phyloP scores from a whole-genome alignment of 257 asterid species.

The Solanum arcanum region DNA sequence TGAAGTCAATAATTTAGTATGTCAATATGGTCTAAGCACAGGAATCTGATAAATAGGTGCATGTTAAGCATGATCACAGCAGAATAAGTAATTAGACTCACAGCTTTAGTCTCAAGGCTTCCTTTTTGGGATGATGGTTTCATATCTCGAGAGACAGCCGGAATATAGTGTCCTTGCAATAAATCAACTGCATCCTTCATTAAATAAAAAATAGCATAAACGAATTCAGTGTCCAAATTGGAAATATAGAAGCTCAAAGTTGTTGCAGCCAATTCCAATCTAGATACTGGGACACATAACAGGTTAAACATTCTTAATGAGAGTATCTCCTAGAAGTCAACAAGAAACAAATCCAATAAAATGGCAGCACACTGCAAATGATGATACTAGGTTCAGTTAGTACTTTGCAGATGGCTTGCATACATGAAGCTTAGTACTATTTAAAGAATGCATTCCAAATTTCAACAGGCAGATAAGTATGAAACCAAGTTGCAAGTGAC shows the following conservation, averaged over 20 bases:
- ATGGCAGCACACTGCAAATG: neutral
- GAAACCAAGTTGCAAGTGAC: neutral
- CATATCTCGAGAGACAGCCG: conserved; percentile 66
- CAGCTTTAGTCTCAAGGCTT: conserved; percentile 59
- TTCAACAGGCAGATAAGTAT: neutral
- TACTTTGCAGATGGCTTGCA: neutral
- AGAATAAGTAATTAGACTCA: conserved; percentile 25
- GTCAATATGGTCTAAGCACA: neutral
- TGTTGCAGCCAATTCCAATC: neutral
- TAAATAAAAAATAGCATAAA: neutral
- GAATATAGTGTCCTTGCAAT: conserved; percentile 63
- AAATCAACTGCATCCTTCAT: conserved; percentile 80
- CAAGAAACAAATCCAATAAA: neutral
- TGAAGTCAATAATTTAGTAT: neutral
- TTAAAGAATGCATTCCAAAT: neutral
- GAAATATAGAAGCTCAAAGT: neutral
- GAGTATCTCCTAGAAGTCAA: neutral
- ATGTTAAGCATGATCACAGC: neutral
- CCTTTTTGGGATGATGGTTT: conserved; percentile 40
- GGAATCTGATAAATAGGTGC: neutral
- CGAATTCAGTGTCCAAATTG: neutral
- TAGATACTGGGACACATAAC: neutral
- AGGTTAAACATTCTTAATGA: neutral
- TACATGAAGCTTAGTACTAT: neutral
- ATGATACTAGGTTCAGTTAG: neutral